These are phyloP conservation scores for Copromyces sp. DNA, from an alignment of 495 filamentous ascomycete genomes.

Conservation along the genomic window DNA sequence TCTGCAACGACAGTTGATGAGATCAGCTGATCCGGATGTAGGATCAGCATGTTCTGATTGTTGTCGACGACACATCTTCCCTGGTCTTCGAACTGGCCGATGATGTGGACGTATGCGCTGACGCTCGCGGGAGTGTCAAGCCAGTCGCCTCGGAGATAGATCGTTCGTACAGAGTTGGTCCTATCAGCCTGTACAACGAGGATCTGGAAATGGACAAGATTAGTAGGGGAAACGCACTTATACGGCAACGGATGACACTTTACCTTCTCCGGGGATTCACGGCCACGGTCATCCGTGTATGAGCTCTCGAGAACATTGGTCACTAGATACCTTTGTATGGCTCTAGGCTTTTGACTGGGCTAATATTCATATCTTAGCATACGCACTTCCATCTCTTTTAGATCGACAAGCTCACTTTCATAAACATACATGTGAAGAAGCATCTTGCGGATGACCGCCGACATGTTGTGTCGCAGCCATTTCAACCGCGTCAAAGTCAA, in stretches of 20 bases:
- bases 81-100: constrained; percentile 60
- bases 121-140: constrained; percentile 60
- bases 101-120: constrained; percentile 71
- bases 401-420: constrained; percentile 8
- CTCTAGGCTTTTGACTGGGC: constrained; percentile 47
- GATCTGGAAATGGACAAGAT: constrained; percentile 41
- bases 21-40: constrained; percentile 92
- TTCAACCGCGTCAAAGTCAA: constrained; percentile 57
- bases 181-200: constrained; percentile 67
- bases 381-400: constrained; percentile 9
- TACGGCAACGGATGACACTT: constrained; percentile 4
- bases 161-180: constrained; percentile 49
- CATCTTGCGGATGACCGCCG: constrained; percentile 7
- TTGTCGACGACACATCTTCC: constrained; percentile 70
- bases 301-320: constrained; percentile 56
- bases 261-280: constrained; percentile 61
- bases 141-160: constrained; percentile 81
- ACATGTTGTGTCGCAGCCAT: constrained; percentile 43
- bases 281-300: constrained; percentile 53
- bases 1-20: constrained; percentile 90
- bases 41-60: constrained; percentile 69
- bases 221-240: background rate
- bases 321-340: constrained; percentile 75
- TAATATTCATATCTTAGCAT: constrained; percentile 37
- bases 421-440: constrained; percentile 40